phyloP scores from a whole-genome alignment of 352 stramenopile genomes.

The Phytophthora boehmeriae region DNA sequence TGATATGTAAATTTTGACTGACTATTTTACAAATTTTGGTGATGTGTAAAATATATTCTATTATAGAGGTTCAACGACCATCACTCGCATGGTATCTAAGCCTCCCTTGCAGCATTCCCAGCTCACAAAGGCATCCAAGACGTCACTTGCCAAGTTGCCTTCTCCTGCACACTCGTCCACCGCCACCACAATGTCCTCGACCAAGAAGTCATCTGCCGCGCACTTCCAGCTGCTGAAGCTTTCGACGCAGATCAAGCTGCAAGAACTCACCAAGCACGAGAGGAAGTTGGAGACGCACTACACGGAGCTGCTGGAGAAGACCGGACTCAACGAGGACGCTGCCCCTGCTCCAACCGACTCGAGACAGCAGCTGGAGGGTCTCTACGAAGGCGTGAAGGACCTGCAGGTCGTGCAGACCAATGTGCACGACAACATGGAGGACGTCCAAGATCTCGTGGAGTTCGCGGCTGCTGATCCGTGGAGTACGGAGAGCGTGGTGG shows the following conservation, averaged over 20 bases:
- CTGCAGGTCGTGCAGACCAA: constrained; percentile 51
- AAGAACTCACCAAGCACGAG: constrained; percentile 52
- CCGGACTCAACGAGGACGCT: constrained; percentile 1
- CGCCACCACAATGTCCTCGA: constrained; percentile 5
- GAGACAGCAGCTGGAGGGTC: constrained; percentile 28
- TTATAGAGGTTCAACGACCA: background rate
- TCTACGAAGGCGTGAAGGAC: constrained; percentile 50
- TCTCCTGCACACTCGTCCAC: background rate
- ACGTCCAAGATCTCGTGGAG: constrained; percentile 41
- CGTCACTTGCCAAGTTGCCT: constrained; percentile 12
- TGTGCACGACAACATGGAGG: constrained; percentile 39
- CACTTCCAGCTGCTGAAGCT: constrained; percentile 52
- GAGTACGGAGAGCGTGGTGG: constrained; percentile 30
- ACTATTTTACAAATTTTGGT: no score
- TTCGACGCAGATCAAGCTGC: constrained; percentile 57
- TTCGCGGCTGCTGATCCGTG: constrained; percentile 39
- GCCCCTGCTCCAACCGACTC: background rate
- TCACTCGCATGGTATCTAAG: background rate
- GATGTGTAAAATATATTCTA: no score
- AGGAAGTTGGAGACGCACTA: constrained; percentile 48
- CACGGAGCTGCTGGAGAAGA: constrained; percentile 28
- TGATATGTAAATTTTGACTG: no score
- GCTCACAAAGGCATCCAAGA: no score
- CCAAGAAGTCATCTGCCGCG: constrained; percentile 20
- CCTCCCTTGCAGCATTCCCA: constrained; percentile 1